Evolutionary conservation across 163 green algal genomes (phyloP), one percentile per base, ranked within the genome.

Genomic region (Coccomyxa subellipsoidea): DNA sequence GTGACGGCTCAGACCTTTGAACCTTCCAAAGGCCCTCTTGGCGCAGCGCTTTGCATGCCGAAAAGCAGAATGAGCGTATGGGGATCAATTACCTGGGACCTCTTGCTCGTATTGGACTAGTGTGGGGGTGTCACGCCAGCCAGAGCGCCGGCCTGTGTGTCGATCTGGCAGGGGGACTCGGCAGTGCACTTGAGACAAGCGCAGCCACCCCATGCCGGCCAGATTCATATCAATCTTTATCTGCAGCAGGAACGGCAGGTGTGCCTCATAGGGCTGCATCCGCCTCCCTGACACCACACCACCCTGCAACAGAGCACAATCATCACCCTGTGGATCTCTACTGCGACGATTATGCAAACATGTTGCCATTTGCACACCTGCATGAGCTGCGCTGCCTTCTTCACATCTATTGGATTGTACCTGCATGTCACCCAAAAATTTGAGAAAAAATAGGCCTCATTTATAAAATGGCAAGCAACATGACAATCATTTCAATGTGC

Each of bases 181-280:
- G 66, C 66, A 73, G 66, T 73, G 75, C n/a, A 89, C 90, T 35
- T 82, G 82, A 18, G 69, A 18, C 15, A 98, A 84, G 29, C 87
- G 81, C 3, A 98, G 23, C 69, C 89, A 88, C 27, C 88, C 92
- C 96, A 99, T 99, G 73, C 96, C 96, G 37, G 92, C 88, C 75
- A 99, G 88, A 86, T 99, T 99, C 85, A 95, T 95, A 84, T 99
- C 95, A 15, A 98, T 92, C 91, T 98, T 98, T 83, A 99, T 86
- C 84, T 99, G 95, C 78, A 99, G 91, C 72, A 98, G 85, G 86
- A 94, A 99, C 36, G 96, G 96, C 15, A 99, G 85, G 88, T 99
- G 96, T 1, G 92, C 88, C 85, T 99, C 96, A 84, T 97, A 94
- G 0, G 94, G 92, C 87, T 98, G 93, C 69, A 97, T 95, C 12